phyloP scores from a whole-genome alignment of 441 rosid species.

The Euphorbia corollata region DNA sequence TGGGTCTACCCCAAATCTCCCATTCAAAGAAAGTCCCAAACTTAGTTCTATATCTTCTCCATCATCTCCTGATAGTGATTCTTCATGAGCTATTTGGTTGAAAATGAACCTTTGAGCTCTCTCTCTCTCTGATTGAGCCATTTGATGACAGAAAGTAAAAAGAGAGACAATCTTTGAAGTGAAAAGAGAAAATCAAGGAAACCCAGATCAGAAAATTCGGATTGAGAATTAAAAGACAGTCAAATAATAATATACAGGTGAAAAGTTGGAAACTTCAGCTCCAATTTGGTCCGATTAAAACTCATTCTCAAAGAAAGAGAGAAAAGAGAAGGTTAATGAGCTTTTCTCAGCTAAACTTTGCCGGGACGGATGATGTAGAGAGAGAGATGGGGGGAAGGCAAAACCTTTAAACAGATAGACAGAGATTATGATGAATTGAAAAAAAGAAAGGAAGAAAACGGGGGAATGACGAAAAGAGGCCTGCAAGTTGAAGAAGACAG shows the following conservation, averaged over 20 bases:
- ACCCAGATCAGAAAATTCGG: background rate
- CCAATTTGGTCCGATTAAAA: conserved; percentile 17
- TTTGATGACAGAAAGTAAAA: conserved; percentile 1
- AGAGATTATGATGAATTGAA: background rate
- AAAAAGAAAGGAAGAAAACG: background rate
- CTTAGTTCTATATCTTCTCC: conserved; percentile 57
- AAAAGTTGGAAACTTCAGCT: conserved; percentile 19
- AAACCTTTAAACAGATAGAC: background rate
- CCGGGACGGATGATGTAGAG: background rate
- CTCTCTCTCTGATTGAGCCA: conserved; percentile 28
- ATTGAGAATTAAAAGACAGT: background rate
- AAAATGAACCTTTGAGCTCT: conserved; percentile 28
- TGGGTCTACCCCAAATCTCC: conserved; percentile 84
- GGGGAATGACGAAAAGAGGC: conserved; percentile 1
- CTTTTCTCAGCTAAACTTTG: background rate
- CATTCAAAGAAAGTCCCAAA: conserved; percentile 69
- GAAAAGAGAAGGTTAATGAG: background rate
- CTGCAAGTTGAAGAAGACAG: conserved; percentile 2
- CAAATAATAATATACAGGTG: conserved; percentile 17
- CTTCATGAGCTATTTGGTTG: conserved; percentile 16
- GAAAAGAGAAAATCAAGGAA: background rate
- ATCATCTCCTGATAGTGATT: conserved; percentile 19
- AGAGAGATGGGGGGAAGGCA: background rate
- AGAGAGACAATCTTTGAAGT: background rate
- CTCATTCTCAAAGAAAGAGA: background rate